phyloP scores from a whole-genome alignment of 768 basidiomycete species.

The Boletus rubroflammeus region DNA sequence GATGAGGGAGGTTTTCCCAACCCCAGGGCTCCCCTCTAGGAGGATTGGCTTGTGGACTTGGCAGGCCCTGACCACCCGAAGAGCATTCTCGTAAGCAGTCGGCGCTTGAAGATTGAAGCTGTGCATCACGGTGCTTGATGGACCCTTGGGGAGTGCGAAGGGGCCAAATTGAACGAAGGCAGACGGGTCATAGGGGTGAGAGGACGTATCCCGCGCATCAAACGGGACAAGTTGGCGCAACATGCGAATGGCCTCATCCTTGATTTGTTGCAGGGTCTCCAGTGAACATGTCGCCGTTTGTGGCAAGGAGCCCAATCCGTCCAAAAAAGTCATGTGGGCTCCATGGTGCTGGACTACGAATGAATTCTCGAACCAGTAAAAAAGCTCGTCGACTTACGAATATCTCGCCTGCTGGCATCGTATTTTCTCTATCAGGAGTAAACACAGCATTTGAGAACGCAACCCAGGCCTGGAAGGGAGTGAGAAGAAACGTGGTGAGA shows the following conservation, averaged over 20 bases:
- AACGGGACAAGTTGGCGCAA: slow-evolving; percentile 58
- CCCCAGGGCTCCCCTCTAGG: slow-evolving; percentile 95
- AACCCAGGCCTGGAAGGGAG: slow-evolving; percentile 74
- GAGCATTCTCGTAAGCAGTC: slow-evolving; percentile 82
- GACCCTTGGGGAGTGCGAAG: slow-evolving; percentile 69
- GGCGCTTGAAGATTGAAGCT: slow-evolving; percentile 83
- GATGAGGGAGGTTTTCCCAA: slow-evolving; percentile 94
- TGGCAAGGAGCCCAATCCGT: slow-evolving; percentile 80
- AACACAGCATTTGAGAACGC: slow-evolving; percentile 73
- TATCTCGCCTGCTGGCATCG: slow-evolving; percentile 46
- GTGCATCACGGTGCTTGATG: slow-evolving; percentile 31
- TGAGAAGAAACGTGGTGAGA: neutral
- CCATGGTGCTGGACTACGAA: slow-evolving; percentile 69
- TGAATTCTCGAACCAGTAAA: slow-evolving; percentile 10
- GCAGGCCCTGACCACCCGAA: slow-evolving; percentile 84
- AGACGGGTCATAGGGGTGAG: slow-evolving; percentile 33
- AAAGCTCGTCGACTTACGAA: slow-evolving; percentile 52
- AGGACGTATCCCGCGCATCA: slow-evolving; percentile 18
- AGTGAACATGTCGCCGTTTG: slow-evolving; percentile 63
- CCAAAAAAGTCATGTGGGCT: slow-evolving; percentile 88
- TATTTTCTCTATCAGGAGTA: slow-evolving; percentile 24
- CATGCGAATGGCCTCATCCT: slow-evolving; percentile 50
- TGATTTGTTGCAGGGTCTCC: slow-evolving; percentile 57
- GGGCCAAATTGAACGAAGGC: slow-evolving; percentile 59
- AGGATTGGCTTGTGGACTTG: slow-evolving; percentile 90